A percentile compares a stretch with the other conserved stretches of the same genome.
Conservation (phyloP, 345 rosid species). For the Mercurialis annua region DNA sequence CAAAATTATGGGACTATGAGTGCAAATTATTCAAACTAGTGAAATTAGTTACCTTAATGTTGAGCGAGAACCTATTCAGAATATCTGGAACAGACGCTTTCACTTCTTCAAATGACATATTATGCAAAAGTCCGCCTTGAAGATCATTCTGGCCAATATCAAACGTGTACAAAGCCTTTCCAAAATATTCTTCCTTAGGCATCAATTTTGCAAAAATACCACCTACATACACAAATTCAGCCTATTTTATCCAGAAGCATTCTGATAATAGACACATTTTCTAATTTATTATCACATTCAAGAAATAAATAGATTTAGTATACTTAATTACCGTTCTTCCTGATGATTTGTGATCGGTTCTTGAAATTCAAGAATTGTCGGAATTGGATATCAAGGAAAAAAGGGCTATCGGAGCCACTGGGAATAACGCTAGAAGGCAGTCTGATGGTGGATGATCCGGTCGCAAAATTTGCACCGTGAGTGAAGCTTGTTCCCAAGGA, state of each 20-base stretch:
- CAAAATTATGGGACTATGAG: too few relatives aligned
- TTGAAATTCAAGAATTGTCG: constrained; percentile 46
- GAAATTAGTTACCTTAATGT: constrained; percentile 33
- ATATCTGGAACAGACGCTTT: constrained; percentile 41
- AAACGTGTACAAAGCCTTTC: constrained; percentile 46
- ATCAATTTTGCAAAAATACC: constrained; percentile 28
- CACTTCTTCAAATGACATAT: constrained; percentile 35
- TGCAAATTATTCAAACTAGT: too few relatives aligned
- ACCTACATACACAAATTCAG: too few relatives aligned
- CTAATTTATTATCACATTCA: not conserved
- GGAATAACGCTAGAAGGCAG: constrained; percentile 22
- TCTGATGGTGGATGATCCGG: constrained; percentile 23
- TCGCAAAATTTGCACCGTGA: constrained; percentile 38
- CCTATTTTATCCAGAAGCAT: too few relatives aligned
- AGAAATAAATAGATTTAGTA: not conserved
- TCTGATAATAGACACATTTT: not conserved
- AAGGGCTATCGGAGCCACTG: constrained; percentile 33
- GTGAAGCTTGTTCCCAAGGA: constrained; percentile 30
- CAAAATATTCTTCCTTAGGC: constrained; percentile 38
- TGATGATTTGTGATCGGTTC: constrained; percentile 32
- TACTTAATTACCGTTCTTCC: constrained; percentile 30
- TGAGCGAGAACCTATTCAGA: constrained; percentile 31
- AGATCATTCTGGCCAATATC: constrained; percentile 70
- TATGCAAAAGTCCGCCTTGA: constrained; percentile 28
- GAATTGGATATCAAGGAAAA: constrained; percentile 39